Conservation (phyloP, 805 yeast genomes). For the Wickerhamiella sergipiensis region DNA sequence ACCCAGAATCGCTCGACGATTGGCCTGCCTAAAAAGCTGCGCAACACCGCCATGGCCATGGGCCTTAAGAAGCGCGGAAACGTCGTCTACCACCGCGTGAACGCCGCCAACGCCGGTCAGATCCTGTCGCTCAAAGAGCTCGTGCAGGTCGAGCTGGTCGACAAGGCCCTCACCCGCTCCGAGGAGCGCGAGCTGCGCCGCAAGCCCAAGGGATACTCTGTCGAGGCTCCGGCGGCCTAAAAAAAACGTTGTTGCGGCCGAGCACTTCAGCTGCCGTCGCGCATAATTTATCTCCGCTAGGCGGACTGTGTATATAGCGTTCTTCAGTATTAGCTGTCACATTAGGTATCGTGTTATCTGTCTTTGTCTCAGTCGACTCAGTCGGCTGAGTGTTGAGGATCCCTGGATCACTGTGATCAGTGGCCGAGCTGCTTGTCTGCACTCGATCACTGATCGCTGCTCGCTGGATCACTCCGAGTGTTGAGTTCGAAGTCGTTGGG, state of each 20-base stretch:
- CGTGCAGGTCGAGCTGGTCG: conserved; percentile 65
- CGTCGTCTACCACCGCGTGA: conserved; percentile 55
- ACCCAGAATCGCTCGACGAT: conserved; percentile 72
- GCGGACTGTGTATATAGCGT: background rate
- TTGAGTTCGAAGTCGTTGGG: no score
- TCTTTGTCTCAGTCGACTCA: no score
- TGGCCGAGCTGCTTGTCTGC: no score
- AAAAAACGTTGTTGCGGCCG: no score
- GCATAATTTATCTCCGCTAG: background rate
- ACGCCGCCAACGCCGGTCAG: conserved; percentile 76
- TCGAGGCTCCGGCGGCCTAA: conserved; percentile 11
- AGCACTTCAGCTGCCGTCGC: no score
- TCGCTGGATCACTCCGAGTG: no score
- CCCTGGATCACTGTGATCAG: no score
- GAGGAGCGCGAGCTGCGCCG: conserved; percentile 28
- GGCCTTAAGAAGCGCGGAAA: conserved; percentile 69
- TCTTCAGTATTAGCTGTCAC: no score
- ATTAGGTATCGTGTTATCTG: no score
- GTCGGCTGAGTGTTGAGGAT: no score
- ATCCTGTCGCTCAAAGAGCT: conserved; percentile 73
- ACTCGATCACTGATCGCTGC: no score
- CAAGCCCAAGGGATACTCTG: conserved; percentile 23
- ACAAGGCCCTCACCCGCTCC: conserved; percentile 34
- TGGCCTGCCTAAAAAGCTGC: conserved; percentile 60
- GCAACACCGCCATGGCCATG: conserved; percentile 51